Evolutionary conservation across 1,284 basidiomycete genomes (phyloP).

Genomic region (Erythrobasidium hasegawianum): DNA sequence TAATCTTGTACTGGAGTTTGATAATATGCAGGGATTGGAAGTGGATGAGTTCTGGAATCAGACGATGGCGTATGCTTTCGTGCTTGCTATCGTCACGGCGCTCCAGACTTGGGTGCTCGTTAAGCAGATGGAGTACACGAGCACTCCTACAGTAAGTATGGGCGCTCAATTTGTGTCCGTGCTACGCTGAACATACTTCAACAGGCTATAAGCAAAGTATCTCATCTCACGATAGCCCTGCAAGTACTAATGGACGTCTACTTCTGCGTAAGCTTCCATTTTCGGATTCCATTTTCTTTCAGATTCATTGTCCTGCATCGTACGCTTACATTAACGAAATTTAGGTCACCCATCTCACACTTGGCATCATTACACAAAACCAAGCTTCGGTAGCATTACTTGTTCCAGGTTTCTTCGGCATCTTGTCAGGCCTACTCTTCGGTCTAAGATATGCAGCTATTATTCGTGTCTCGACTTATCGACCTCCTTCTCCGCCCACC

Average conservation of each 20-base stretch:
- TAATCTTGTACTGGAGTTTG: slow-evolving; percentile 43
- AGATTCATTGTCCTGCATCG: too few species aligned
- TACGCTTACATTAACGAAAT: too few species aligned
- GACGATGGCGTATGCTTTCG: slow-evolving; percentile 42
- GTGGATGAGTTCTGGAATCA: slow-evolving; percentile 44
- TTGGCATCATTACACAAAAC: slow-evolving; percentile 41
- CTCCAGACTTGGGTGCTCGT: slow-evolving; percentile 45
- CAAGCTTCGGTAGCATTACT: slow-evolving; percentile 42
- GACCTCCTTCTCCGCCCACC: slow-evolving; percentile 16
- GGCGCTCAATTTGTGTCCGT: too few species aligned
- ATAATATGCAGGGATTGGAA: slow-evolving; percentile 37
- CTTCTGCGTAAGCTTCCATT: slow-evolving; percentile 36
- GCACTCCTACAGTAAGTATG: slow-evolving; percentile 41
- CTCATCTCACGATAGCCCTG: slow-evolving; percentile 42
- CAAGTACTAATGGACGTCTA: slow-evolving; percentile 48
- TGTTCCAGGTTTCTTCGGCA: slow-evolving; percentile 43
- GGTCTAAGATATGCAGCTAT: slow-evolving; percentile 44
- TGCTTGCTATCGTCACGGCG: slow-evolving; percentile 43
- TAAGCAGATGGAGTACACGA: slow-evolving; percentile 47
- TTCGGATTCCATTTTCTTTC: background rate
- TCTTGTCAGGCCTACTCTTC: slow-evolving; percentile 44
- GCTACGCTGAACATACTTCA: background rate
- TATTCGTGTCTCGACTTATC: slow-evolving; percentile 41
- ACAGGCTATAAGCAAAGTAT: slow-evolving; percentile 42
- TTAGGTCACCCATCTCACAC: slow-evolving; percentile 40